A percentile compares a stretch with the other conserved stretches of the same genome.
phyloP scores from a whole-genome alignment of 805 yeast species.

The Cyberlindnera mississippiensis region DNA sequence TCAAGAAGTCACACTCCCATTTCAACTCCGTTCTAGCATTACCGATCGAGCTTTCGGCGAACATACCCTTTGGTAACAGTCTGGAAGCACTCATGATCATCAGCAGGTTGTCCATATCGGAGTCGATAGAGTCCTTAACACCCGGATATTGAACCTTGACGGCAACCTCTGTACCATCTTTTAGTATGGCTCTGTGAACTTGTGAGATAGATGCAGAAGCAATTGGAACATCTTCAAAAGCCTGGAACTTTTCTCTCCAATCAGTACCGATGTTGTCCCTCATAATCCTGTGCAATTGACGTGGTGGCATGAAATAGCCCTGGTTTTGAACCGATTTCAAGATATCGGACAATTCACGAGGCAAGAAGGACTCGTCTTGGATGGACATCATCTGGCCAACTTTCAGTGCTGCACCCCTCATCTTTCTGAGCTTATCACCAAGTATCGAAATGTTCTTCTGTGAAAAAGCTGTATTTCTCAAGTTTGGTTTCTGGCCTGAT shows the following conservation, averaged over 20 bases:
- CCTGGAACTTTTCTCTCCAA: slow-evolving; percentile 72
- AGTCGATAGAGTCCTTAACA: slow-evolving; percentile 87
- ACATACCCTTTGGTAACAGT: slow-evolving; percentile 85
- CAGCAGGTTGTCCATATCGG: slow-evolving; percentile 83
- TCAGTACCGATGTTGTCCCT: slow-evolving; percentile 65
- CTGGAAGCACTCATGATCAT: slow-evolving; percentile 83
- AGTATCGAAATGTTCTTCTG: slow-evolving; percentile 83
- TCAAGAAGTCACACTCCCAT: slow-evolving; percentile 95
- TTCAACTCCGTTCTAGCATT: slow-evolving; percentile 90
- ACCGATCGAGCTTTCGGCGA: slow-evolving; percentile 85
- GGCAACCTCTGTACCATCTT: slow-evolving; percentile 70
- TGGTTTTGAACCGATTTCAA: slow-evolving; percentile 83
- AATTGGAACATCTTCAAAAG: slow-evolving; percentile 83
- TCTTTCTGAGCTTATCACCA: slow-evolving; percentile 81
- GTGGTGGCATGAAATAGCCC: slow-evolving; percentile 95
- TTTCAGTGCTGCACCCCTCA: slow-evolving; percentile 99
- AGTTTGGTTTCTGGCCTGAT: slow-evolving; percentile 44
- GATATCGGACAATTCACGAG: slow-evolving; percentile 78
- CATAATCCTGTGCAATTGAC: slow-evolving; percentile 79
- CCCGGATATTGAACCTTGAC: slow-evolving; percentile 98
- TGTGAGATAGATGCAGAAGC: slow-evolving; percentile 99
- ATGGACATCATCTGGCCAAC: slow-evolving; percentile 96
- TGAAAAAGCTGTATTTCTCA: slow-evolving; percentile 62
- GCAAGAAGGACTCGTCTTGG: slow-evolving; percentile 83
- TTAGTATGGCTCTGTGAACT: slow-evolving; percentile 80